A percentile compares a stretch with the other conserved stretches of the same genome.
These are phyloP conservation scores for Hypoxylon trugodes DNA, from an alignment of 495 filamentous ascomycete species.

Conservation along the genomic window DNA sequence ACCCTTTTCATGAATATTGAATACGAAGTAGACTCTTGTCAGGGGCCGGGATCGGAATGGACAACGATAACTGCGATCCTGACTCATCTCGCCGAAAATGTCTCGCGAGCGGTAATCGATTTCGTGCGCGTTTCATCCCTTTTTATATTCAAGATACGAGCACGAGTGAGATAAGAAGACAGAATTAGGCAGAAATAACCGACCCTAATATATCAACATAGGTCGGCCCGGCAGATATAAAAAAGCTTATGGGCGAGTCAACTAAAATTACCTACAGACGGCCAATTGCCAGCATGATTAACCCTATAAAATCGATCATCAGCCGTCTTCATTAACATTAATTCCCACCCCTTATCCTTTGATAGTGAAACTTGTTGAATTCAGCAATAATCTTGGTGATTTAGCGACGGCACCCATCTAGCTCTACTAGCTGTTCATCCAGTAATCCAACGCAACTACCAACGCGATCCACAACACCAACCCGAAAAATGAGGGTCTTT, in stretches of 20 bases:
- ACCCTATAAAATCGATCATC: slow-evolving; percentile 6
- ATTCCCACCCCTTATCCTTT: background rate
- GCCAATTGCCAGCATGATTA: slow-evolving; percentile 16
- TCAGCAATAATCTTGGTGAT: background rate
- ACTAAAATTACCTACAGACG: slow-evolving; percentile 13
- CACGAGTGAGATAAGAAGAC: too few relatives aligned
- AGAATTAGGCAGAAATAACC: too few relatives aligned
- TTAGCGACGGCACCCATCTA: slow-evolving; percentile 22
- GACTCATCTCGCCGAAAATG: too few relatives aligned
- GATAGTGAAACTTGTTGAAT: slow-evolving; percentile 2
- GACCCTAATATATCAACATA: too few relatives aligned
- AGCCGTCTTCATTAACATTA: slow-evolving; percentile 20
- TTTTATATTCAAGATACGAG: too few relatives aligned
- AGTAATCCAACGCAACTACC: slow-evolving; percentile 39
- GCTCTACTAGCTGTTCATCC: slow-evolving; percentile 36
- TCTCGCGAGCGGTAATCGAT: too few relatives aligned
- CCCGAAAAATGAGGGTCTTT: slow-evolving; percentile 35
- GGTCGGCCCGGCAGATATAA: too few relatives aligned
- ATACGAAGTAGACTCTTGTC: too few relatives aligned
- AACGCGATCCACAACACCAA: slow-evolving; percentile 40
- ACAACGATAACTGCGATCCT: too few relatives aligned
- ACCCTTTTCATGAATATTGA: too few relatives aligned
- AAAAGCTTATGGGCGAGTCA: background rate
- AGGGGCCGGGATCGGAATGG: too few relatives aligned
- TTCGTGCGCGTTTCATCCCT: too few relatives aligned